Base-by-base conservation (phyloP, 768 basidiomycete species). In the Tephrocybe sp. region DNA sequence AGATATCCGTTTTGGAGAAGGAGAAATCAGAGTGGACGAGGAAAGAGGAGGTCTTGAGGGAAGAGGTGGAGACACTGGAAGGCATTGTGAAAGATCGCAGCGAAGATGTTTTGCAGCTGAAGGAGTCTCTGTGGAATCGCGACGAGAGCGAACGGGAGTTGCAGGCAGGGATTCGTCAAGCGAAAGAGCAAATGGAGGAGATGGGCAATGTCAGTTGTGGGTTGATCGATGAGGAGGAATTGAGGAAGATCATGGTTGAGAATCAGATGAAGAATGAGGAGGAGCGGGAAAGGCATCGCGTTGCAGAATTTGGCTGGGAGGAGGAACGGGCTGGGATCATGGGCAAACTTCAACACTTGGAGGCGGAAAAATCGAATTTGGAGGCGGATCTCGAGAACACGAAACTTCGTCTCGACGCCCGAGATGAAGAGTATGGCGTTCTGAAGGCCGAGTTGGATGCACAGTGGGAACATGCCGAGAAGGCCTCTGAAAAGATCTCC, bases 1-100 rank as follows among this genome's bases (percentile, higher is more conserved):
- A 89, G 61, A 92, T 98, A 54, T 78, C 80, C 7, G 76, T 79
- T n/a, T 72, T 95, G 30, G 86, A 90, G 59, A 69, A 79, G 35
- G 88, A 89, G 68, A 82, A 77, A 64, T 64, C 58, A 9, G 79
- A 83, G 1, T 68, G 72, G 65, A 61, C 64, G 51, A 69, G 63
- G 55, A 68, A 64, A 50, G 80, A 81, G 54, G 69, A 73, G 18
- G 55, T 51, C 37, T 53, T 79, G 56, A 65, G 62, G 55, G 69
- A 67, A 42, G 71, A 87, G 57, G 71, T 83, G 9, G 71, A 69
- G 43, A 72, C 72, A 19, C 69, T 84, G 13, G 78, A 82, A 53
- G 70, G 63, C 22, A 60, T 77, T 51, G 68, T 81, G 47, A 69
- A 73, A 62, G 70, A 77, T 52, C 63, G 72, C 59, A 67, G 64